Base-by-base conservation (phyloP, 1,284 basidiomycete genomes). In the Rhodotorula mucilaginosa region DNA sequence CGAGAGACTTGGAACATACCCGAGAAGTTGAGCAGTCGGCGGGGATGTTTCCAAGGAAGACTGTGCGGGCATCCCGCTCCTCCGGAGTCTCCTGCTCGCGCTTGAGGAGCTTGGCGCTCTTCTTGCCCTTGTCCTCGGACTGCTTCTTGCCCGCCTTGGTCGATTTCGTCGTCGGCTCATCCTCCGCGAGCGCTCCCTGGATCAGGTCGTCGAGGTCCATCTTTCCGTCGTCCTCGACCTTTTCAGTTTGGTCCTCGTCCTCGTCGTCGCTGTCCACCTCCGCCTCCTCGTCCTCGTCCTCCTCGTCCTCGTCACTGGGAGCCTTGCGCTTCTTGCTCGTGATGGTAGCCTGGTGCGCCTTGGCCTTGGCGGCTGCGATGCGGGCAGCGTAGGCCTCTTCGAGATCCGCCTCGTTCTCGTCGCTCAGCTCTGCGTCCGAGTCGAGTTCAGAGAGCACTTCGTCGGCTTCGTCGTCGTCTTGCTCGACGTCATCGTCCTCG, bases 31-130 rank as follows among this genome's bases (percentile, higher is more conserved):
- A 88, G 13, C 90, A 87, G 8, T 90, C 88, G 3, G 91, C 84
- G 4, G 89, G 87, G 0, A 98, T 83, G 80, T 98, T 98, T 16
- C 96, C 96, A n/a, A 99, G 82, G 80, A 98, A 99, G 64, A 97
- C 84, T 2, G 95, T 97, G 44, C 95, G 87, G 26, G 86, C 84
- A 79, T 97, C 88, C 63, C 90, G 85, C 70, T 87, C 87, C 67
- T 87, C 87, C 19, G 74, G 72, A 16, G 84, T 71, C 49, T 75
- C 75, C 54, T 76, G 69, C 46, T 71, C 74, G 12, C 69, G 67
- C 56, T 67, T 61, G 16, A 49, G 26, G 18, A 57, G 72, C 57
- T 75, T 74, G 57, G 61, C 64, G 39, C 69, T 66, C 39, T 69
- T 68, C 34, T 60, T 72, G 26, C 26, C 62, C 65, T 61, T 71